Evolutionary conservation across 306 rosid genomes (phyloP).

Genomic region (Lathyrus oleraceus): DNA sequence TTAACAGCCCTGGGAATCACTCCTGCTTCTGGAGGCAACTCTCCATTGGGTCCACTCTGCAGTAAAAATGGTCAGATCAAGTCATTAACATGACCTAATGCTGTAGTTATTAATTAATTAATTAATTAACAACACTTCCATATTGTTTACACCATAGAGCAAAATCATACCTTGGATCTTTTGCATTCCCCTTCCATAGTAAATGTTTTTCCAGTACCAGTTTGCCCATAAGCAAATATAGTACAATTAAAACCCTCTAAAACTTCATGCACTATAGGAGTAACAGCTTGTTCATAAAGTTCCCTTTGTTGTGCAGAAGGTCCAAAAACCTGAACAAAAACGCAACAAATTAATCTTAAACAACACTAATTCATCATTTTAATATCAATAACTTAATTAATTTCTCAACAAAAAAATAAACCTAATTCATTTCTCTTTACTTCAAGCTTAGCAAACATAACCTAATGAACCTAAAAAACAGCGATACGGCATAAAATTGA

Average conservation of each 20-base stretch:
- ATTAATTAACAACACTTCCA: background rate
- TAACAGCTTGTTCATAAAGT: constrained; percentile 82
- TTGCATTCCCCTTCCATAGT: constrained; percentile 99
- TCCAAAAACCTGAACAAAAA: constrained; percentile 67
- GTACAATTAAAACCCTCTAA: constrained; percentile 92
- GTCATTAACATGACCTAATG: background rate
- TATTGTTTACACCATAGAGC: background rate
- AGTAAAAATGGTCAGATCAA: background rate
- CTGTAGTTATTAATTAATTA: background rate
- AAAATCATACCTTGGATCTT: constrained; percentile 67
- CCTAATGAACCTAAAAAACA: background rate
- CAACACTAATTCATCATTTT: background rate
- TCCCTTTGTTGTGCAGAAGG: constrained; percentile 84
- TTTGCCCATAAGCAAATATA: constrained; percentile 92
- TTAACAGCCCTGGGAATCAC: constrained; percentile 92
- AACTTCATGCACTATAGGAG: constrained; percentile 85
- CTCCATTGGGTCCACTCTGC: constrained; percentile 87
- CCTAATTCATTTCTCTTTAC: background rate
- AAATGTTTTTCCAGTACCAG: constrained; percentile 90
- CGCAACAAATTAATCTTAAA: background rate
- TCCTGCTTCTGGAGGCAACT: constrained; percentile 85
- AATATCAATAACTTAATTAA: background rate
- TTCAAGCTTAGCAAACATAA: background rate
- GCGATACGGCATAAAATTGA: no score
- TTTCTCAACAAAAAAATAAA: background rate